Percentiles rank a stretch among this genome's conserved stretches.
Evolutionary conservation across 1,139 yeast genomes (phyloP).

Genomic region (Saccharomyces pastorianus): DNA sequence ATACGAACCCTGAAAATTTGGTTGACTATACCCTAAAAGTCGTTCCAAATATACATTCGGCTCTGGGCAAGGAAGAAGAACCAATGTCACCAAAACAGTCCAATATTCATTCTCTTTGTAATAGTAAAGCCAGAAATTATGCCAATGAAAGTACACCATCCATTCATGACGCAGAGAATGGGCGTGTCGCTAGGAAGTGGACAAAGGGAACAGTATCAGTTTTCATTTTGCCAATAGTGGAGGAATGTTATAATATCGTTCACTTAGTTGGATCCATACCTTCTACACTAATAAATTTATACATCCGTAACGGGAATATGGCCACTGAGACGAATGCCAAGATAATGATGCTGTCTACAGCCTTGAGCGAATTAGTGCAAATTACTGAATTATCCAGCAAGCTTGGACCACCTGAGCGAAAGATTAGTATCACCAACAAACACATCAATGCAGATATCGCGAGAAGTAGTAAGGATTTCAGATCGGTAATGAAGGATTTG

Average conservation of each 20-base stretch:
- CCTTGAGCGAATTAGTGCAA: constrained; percentile 30
- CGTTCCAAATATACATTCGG: background rate
- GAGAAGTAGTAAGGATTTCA: background rate
- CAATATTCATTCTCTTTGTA: no score
- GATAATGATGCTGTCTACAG: constrained; percentile 24
- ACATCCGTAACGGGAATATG: constrained; percentile 1
- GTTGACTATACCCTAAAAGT: background rate
- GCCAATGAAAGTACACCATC: background rate
- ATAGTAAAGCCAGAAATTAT: background rate
- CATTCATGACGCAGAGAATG: no score
- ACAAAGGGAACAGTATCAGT: background rate
- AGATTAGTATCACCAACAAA: background rate
- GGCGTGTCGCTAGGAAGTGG: background rate
- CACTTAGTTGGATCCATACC: background rate
- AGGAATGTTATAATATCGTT: background rate
- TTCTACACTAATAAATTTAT: background rate
- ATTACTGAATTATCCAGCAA: constrained; percentile 24
- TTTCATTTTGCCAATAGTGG: background rate
- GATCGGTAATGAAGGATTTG: background rate
- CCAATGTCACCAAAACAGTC: background rate
- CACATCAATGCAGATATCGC: no score
- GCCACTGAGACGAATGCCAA: background rate
- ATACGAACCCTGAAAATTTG: background rate
- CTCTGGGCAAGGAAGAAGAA: background rate
- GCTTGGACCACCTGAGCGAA: constrained; percentile 22